Evolutionary conservation across 495 filamentous ascomycete genomes (phyloP).

Genomic region (Aspergillus ellipticus): DNA sequence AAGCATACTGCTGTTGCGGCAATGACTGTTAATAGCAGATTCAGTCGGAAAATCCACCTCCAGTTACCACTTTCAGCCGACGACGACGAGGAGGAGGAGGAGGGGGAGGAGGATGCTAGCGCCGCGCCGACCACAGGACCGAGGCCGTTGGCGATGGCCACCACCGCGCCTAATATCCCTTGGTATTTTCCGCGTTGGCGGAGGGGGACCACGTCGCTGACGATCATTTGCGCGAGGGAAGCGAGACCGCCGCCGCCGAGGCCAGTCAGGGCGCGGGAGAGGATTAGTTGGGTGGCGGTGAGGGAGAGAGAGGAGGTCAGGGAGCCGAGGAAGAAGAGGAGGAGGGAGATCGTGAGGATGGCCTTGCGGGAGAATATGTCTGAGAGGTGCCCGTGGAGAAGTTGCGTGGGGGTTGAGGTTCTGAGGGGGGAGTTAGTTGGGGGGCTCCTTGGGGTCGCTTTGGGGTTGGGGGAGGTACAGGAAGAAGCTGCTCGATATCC

Average conservation of each 20-base stretch:
- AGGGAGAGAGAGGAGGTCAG: slow-evolving; percentile 50
- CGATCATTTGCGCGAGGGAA: slow-evolving; percentile 52
- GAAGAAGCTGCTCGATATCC: slow-evolving; percentile 54
- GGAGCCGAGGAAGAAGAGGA: slow-evolving; percentile 53
- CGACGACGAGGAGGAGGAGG: too few relatives aligned
- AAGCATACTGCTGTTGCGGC: slow-evolving; percentile 48
- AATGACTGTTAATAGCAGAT: slow-evolving; percentile 43
- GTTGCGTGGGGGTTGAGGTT: slow-evolving; percentile 55
- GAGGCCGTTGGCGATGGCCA: slow-evolving; percentile 51
- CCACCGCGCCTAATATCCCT: slow-evolving; percentile 52
- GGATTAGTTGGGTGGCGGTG: slow-evolving; percentile 48
- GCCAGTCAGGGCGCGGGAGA: slow-evolving; percentile 53
- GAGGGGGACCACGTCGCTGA: slow-evolving; percentile 53
- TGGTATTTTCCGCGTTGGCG: slow-evolving; percentile 56
- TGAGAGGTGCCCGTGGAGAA: slow-evolving; percentile 52
- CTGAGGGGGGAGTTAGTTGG: slow-evolving; percentile 11
- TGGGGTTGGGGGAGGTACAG: slow-evolving; percentile 44
- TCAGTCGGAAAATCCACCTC: slow-evolving; percentile 57
- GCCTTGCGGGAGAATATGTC: slow-evolving; percentile 57
- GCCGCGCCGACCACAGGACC: slow-evolving; percentile 54
- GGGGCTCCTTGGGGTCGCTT: not conserved
- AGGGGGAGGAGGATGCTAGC: slow-evolving; percentile 35
- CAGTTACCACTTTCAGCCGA: too few relatives aligned
- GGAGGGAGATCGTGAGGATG: slow-evolving; percentile 48
- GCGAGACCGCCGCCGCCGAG: slow-evolving; percentile 55